Base-by-base conservation (phyloP, 1,284 basidiomycete genomes). In the Papiliotrema fonsecae region DNA sequence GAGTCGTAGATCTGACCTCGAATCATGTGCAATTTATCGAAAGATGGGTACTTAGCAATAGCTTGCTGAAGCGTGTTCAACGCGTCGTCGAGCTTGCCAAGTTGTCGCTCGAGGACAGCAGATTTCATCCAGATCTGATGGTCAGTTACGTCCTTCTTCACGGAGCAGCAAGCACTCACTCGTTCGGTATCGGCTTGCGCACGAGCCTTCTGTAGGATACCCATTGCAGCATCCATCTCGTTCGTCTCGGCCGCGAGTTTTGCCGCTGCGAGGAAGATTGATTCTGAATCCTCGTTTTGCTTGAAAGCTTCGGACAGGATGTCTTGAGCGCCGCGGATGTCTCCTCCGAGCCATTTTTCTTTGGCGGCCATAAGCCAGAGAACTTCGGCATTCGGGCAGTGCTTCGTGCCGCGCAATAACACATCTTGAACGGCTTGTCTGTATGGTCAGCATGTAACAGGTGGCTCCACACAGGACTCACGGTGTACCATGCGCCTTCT, bases 331-430 rank as follows among this genome's bases (percentile, higher is more conserved):
- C 84, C 86, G 1, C 84, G 81, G 10, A 97, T 85, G 64, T 98
- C 89, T 7, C 88, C 87, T 9, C 82, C 82, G 10, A 88, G 68
- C 89, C 91, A 94, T 66, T 88, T 88, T 75, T 97, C 91, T 73
- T 96, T 93, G 3, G 94, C 94, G 48, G 87, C 84, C 88, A 96
- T 93, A 39, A 98, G 80, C 94, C 96, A 98, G 1, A 98, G 77
- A 0, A 90, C 86, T 71, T 98, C 94, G 1, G 91, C 91, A 58
- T 92, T 88, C 1, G 94, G 93, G 65, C 90, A 94, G 66, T 87
- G 83, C 49, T 86, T 78, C 18, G 94, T 89, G 0, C 93, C 92
- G 36, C 85, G 81, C 44, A 80, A 79, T 34, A 97, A 79, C 2
- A 97, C 80, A 1, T 83, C 82, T 61, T 90, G 83, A n/a, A 97